A percentile compares a stretch with the other conserved stretches of the same genome.
These are phyloP conservation scores for Candida odintsovae DNA, from an alignment of 805 yeast genomes.

Conservation along the genomic window DNA sequence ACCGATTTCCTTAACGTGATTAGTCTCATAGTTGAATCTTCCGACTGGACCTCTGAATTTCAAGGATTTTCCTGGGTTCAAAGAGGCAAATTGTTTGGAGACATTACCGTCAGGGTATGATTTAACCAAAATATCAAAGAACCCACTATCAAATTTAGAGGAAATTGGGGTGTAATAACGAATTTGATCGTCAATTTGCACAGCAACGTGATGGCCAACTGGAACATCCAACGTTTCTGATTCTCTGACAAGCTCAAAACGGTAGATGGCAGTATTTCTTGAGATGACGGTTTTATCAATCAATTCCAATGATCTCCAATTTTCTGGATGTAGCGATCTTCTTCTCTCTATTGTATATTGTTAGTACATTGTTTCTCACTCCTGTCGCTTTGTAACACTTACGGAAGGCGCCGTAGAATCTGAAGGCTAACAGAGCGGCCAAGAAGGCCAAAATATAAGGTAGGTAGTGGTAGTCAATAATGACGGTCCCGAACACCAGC, in stretches of 20 bases:
- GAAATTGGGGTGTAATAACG: conserved; percentile 78
- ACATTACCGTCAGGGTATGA: conserved; percentile 70
- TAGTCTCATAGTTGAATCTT: conserved; percentile 51
- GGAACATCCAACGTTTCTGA: conserved; percentile 62
- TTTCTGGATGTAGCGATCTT: conserved; percentile 40
- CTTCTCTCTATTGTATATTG: conserved; percentile 21
- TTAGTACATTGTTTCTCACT: background rate
- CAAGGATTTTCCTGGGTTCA: conserved; percentile 60
- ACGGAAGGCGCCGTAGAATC: conserved; percentile 31
- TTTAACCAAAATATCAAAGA: conserved; percentile 71
- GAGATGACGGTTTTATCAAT: conserved; percentile 70
- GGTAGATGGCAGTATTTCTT: conserved; percentile 63
- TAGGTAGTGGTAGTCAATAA: conserved; percentile 45
- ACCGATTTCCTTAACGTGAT: conserved; percentile 57
- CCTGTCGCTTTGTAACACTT: background rate
- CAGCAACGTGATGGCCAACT: conserved; percentile 71
- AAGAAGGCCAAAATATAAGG: conserved; percentile 38
- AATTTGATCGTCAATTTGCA: conserved; percentile 37
- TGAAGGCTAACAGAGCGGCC: conserved; percentile 32
- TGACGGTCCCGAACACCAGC: conserved; percentile 51
- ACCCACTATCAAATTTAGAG: conserved; percentile 62
- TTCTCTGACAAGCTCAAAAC: conserved; percentile 59
- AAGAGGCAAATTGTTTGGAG: conserved; percentile 58
- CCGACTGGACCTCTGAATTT: conserved; percentile 80
- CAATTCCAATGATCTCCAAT: conserved; percentile 63